Base-by-base conservation (phyloP, 139 green algal species). In the Nannochloris sp. region DNA sequence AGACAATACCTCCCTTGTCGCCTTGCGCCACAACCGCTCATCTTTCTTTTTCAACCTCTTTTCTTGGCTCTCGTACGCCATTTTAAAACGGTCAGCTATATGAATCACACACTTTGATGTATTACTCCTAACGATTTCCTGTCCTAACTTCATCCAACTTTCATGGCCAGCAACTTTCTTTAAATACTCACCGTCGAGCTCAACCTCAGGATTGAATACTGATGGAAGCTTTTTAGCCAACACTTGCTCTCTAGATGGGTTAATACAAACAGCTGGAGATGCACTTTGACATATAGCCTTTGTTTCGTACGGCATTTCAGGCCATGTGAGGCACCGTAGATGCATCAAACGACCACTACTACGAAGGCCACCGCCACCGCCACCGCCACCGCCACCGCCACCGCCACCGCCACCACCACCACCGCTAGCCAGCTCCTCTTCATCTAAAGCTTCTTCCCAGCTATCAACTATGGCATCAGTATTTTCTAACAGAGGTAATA, bases 1-100 rank as follows among this genome's bases (percentile, higher is more conserved):
- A 9, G 24, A 23, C 34, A 34, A 54, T 42, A 45, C 2, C 24
- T 61, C 46, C 14, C 53, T 31, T 24, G 25, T 25, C 34, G 14
- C 34, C 64, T 55, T 6, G 23, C 35, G 64, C 64, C 46, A 2
- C 34, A 36, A 27, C 2, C 64, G 51, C 64, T 37, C 33, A 39
- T 29, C 19, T 6, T 29, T 37, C 2, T 33, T 44, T 30, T 13
- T 10, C 19, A 71, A 6, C 2, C 64, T 31, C 6, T 13, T 12
- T 7, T 64, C n/a, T 4, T 25, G 24, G 53, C 33, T 56, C 0
- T 54, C 9, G 6, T 46, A 72, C 0, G 65, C 65, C 37, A 66
- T 25, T 6, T 58, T 24, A 19, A 72, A 72, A 4, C 33, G 38
- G 45, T 72, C 65, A 0, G 65, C 65, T 2, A 72, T 72, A 46